Conservation (phyloP, 345 rosid species). For the Hibiscus trionum region DNA sequence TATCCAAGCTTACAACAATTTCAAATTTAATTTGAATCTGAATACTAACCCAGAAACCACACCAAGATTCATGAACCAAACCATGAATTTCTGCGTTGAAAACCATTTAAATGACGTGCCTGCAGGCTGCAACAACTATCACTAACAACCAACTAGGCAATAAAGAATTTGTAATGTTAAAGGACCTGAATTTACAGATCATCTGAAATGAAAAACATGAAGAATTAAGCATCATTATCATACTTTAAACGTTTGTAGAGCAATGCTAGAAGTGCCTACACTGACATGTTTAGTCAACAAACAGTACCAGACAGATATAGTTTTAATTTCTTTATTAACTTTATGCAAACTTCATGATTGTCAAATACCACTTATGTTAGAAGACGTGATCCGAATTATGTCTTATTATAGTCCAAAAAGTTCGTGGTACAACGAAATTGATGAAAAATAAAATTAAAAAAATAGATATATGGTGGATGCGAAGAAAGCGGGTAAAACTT, state of each 20-base stretch:
- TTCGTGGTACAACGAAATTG: too few species aligned
- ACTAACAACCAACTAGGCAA: background rate
- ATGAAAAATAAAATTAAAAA: too few species aligned
- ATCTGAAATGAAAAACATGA: background rate
- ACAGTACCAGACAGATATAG: background rate
- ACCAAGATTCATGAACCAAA: constrained; percentile 8
- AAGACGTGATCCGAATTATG: background rate
- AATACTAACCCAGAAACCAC: background rate
- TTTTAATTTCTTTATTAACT: background rate
- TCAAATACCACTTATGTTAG: too few species aligned
- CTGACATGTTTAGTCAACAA: background rate
- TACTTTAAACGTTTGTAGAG: background rate
- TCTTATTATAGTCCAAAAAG: too few species aligned
- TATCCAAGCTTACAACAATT: background rate
- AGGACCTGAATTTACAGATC: background rate
- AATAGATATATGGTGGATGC: too few species aligned
- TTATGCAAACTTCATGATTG: background rate
- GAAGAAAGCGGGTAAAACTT: too few species aligned
- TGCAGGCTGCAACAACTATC: background rate
- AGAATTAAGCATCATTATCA: background rate
- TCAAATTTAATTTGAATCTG: background rate
- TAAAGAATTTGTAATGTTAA: background rate
- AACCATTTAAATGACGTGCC: background rate
- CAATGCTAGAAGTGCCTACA: background rate
- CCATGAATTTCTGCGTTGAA: background rate